Base-by-base conservation (phyloP, 371 early-diverging fungal species). In the Rhizopus delemar region DNA sequence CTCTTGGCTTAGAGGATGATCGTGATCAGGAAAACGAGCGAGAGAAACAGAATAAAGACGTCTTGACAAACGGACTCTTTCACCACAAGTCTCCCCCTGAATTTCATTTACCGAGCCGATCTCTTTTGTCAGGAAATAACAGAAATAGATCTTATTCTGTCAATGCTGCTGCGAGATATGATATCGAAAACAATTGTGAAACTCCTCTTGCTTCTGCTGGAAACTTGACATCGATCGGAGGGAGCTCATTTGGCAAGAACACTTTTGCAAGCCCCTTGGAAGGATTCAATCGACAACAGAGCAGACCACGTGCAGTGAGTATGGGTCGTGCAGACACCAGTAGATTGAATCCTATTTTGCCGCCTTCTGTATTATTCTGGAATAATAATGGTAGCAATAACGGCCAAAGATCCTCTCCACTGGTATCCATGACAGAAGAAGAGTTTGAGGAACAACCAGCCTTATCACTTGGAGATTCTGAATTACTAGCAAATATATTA, bases 121-220 rank as follows among this genome's bases (percentile, higher is more conserved):
- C 70, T 7, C 69, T 80, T 13, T 67, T 80, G 49, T 67, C 80
- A 16, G 76, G 67, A 4, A 79, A 65, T 60, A 67, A 62, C 15
- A 77, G 92, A 46, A 83, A 78, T 43, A 75, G 92, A 31, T 89
- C 90, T 2, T 89, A 88, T 62, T 88, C 90, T n/a, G 86, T 90
- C 28, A 84, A 87, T 60, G 85, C 89, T 15, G 80, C 86, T 3
- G 82, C 79, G 7, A 75, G 73, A 45, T 89, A 82, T 60, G 77
- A 71, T 22, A 13, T 39, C 3, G 53, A 60, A 34, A 33, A 34
- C 22, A 45, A n/a, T 55, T 31, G 33, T 29, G 28, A 32, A 5
- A 57, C 15, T 8, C 8, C 3, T 22, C 22, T 22, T 22, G 22
- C 15, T n/a, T n/a, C 43, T 43, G 5, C 43, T 43, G 43, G 43